phyloP scores from a whole-genome alignment of 169 alveolate species.

The Cyclospora cayetanensis region DNA sequence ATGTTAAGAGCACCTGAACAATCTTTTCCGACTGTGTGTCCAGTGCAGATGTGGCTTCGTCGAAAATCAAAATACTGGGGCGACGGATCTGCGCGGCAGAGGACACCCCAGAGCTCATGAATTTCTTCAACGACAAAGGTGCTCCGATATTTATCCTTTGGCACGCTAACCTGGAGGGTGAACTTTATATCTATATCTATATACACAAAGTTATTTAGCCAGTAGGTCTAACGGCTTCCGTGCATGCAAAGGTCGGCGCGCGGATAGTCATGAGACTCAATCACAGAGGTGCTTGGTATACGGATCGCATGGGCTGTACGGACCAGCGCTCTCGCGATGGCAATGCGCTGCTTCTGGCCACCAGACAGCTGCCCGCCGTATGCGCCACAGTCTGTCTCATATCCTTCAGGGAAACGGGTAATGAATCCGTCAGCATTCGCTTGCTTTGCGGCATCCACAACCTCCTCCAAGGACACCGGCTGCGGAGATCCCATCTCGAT shows the following conservation, averaged over 20 bases:
- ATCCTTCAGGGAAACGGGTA: slow-evolving; percentile 79
- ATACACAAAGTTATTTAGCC: too few relatives aligned
- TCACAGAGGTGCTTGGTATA: too few relatives aligned
- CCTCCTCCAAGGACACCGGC: slow-evolving; percentile 65
- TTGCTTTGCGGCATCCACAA: slow-evolving; percentile 82
- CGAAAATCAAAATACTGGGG: slow-evolving; percentile 89
- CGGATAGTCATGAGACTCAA: too few relatives aligned
- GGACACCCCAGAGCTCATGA: neutral
- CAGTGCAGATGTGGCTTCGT: slow-evolving; percentile 95
- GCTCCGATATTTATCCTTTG: too few relatives aligned
- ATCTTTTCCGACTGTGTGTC: slow-evolving; percentile 78
- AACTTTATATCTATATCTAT: too few relatives aligned
- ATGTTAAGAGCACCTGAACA: slow-evolving; percentile 74
- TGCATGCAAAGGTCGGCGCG: too few relatives aligned
- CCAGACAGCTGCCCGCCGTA: slow-evolving; percentile 82
- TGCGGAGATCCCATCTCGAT: slow-evolving; percentile 71
- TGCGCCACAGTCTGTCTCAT: slow-evolving; percentile 81
- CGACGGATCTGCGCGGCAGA: slow-evolving; percentile 63
- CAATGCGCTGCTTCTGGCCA: slow-evolving; percentile 83
- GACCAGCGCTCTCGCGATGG: slow-evolving; percentile 81
- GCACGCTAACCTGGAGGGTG: too few relatives aligned
- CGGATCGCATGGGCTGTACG: too few relatives aligned
- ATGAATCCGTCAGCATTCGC: slow-evolving; percentile 88
- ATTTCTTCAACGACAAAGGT: neutral
- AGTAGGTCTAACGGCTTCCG: too few relatives aligned